Conservation (phyloP, 1,284 basidiomycete species). For the Xerocomus minutiporus region DNA sequence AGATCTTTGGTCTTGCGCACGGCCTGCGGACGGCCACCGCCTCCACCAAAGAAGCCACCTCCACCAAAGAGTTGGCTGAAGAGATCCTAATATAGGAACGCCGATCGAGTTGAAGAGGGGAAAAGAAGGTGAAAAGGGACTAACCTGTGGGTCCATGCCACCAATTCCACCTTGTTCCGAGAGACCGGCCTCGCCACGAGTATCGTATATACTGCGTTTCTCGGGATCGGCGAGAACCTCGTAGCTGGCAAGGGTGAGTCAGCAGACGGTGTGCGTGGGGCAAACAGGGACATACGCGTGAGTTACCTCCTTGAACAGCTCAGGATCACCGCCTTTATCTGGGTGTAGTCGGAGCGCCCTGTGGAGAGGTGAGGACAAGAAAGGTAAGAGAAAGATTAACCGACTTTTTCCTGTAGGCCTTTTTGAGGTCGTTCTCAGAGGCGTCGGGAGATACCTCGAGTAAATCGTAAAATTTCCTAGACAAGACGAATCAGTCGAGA, state of each 20-base stretch:
- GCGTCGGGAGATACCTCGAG: constrained; percentile 77
- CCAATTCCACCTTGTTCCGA: constrained; percentile 85
- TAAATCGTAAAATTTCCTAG: constrained; percentile 86
- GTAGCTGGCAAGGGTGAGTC: constrained; percentile 54
- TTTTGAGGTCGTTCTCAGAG: constrained; percentile 82
- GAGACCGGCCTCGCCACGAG: constrained; percentile 90
- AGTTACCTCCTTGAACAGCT: constrained; percentile 96
- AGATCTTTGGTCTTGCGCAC: constrained; percentile 98
- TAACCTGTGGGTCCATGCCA: constrained; percentile 91
- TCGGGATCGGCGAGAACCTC: constrained; percentile 90
- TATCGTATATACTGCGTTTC: constrained; percentile 85
- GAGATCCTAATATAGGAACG: constrained; percentile 64
- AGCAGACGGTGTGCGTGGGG: constrained; percentile 1
- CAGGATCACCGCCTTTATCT: constrained; percentile 96
- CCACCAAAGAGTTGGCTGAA: constrained; percentile 94
- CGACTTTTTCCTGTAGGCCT: constrained; percentile 92
- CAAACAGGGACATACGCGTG: constrained; percentile 76
- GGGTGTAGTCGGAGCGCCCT: constrained; percentile 90
- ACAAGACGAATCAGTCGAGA: constrained; percentile 9
- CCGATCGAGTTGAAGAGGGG: background rate
- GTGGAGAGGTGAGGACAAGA: constrained; percentile 17
- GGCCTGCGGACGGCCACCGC: constrained; percentile 62
- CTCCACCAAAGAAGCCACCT: constrained; percentile 50
- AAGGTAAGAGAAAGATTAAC: constrained; percentile 7
- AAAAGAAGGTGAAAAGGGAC: constrained; percentile 20